phyloP scores from a whole-genome alignment of 2,329 filamentous ascomycete genomes.

The Epichloe bromicola region DNA sequence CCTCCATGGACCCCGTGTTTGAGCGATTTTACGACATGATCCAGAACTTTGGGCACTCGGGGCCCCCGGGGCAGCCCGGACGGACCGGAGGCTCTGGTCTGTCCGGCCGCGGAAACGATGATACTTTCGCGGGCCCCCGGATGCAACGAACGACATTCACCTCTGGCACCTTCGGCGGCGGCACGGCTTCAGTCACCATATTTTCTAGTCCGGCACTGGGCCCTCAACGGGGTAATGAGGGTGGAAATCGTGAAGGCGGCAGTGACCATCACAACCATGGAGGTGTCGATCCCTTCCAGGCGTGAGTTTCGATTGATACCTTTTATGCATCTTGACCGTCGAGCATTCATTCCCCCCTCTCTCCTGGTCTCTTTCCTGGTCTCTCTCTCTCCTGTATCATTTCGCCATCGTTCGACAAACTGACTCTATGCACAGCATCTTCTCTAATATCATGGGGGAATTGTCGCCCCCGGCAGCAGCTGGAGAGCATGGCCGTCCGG shows the following conservation, averaged over 20 bases:
- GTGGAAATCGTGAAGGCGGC: neutral
- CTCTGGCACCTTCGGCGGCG: slow-evolving; percentile 24
- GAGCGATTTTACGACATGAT: slow-evolving; percentile 33
- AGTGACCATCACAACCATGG: neutral
- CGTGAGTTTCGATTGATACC: slow-evolving; percentile 24
- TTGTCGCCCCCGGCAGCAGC: slow-evolving; percentile 19
- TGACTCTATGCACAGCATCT: slow-evolving; percentile 25
- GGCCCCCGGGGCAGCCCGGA: neutral
- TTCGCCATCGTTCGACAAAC: neutral
- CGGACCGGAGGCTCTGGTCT: neutral
- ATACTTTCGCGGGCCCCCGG: slow-evolving; percentile 5
- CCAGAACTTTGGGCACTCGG: slow-evolving; percentile 19
- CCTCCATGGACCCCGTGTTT: slow-evolving; percentile 24
- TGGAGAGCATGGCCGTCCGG: slow-evolving; percentile 11
- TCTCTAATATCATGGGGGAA: slow-evolving; percentile 30
- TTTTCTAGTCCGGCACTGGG: slow-evolving; percentile 24
- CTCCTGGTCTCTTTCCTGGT: neutral
- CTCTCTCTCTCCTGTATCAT: neutral
- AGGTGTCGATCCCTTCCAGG: slow-evolving; percentile 30
- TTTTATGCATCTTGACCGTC: neutral
- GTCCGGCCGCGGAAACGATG: neutral
- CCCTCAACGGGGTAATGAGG: neutral
- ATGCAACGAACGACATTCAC: slow-evolving; percentile 27
- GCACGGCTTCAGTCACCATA: slow-evolving; percentile 36
- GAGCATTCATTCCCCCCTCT: too few relatives aligned